Evolutionary conservation across 345 rosid species (phyloP).

Genomic region (Durio zibethinus): DNA sequence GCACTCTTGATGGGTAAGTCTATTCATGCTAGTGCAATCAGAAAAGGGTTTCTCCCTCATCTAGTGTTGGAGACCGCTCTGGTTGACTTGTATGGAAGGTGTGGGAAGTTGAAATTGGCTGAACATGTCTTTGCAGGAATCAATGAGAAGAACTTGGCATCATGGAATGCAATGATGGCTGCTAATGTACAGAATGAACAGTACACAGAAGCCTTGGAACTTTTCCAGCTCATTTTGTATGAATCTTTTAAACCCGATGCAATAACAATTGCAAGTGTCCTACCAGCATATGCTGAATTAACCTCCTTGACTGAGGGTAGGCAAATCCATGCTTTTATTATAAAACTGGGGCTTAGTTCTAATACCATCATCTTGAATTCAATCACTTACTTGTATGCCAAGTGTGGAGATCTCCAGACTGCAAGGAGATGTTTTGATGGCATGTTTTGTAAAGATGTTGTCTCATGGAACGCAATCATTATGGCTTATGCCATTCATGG

Average conservation of each 20-base stretch:
- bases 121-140: slow-evolving; percentile 43
- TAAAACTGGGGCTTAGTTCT: slow-evolving; percentile 34
- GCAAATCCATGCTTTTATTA: slow-evolving; percentile 51
- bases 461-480: slow-evolving; percentile 76
- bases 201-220: slow-evolving; percentile 44
- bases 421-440: slow-evolving; percentile 54
- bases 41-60: slow-evolving; percentile 65
- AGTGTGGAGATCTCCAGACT: slow-evolving; percentile 61
- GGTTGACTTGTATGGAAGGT: slow-evolving; percentile 61
- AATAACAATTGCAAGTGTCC: slow-evolving; percentile 50
- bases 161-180: slow-evolving; percentile 71
- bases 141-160: slow-evolving; percentile 47
- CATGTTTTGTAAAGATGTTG: slow-evolving; percentile 43
- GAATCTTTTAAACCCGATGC: slow-evolving; percentile 48
- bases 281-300: slow-evolving; percentile 68
- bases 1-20: slow-evolving; percentile 39
- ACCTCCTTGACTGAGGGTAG: slow-evolving; percentile 47
- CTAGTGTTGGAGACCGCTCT: slow-evolving; percentile 62
- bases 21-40: slow-evolving; percentile 60
- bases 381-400: slow-evolving; percentile 58
- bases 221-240: slow-evolving; percentile 44
- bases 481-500: slow-evolving; percentile 76
- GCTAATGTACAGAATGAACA: slow-evolving; percentile 51
- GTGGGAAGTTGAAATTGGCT: slow-evolving; percentile 41
- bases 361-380: slow-evolving; percentile 58